Evolutionary conservation across 2,329 filamentous ascomycete genomes (phyloP), one percentile per base, ranked within the genome.

Genomic region (Ceratocystis variospora): DNA sequence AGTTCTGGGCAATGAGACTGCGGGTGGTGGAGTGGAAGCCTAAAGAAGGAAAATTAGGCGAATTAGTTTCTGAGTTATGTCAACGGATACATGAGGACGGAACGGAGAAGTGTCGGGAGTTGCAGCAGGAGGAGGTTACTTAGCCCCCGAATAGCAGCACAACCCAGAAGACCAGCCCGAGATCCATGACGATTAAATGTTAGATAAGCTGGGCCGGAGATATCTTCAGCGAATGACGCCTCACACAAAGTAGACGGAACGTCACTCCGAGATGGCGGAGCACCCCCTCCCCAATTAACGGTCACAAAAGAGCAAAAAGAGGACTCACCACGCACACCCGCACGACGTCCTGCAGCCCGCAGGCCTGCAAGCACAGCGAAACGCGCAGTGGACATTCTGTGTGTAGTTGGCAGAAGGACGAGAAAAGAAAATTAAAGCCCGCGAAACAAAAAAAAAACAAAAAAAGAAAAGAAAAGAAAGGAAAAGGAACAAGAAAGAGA

Each of bases 1-100:
- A 91, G 77, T 92, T 94, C 70, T 91, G 87, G 28, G 90, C 90
- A 62, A 87, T 90, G 71, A 87, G 80, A 71, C 79, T 80, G 71
- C 81, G 77, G 66, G 83, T 84, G 53, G 85, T 83, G 22, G 66
- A 65, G 70, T 82, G 80, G 75, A 89, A 85, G 71, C 82, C 88
- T 90, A 72, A 15, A 41, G 65, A 48, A 55, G 64, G 44, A 62
- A 46, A 3, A 15, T 10, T 22, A 25, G 10, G 22, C 53, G 50
- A 62, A 50, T 67, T 33, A 67, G 59, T 33, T 61, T 28, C 19
- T n/a, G 22, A 31, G 50, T 15, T 44, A 2, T 64, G 44, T 64
- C 44, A 25, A 31, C 22, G 45, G 31, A 44, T 33, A 48, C 4
- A 62, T 7, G 10, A 6, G n/a, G 48, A 19, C 37, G 5, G n/a